Conservation (phyloP, 2,329 filamentous ascomycete species). For the Trichoderma pleuroti region DNA sequence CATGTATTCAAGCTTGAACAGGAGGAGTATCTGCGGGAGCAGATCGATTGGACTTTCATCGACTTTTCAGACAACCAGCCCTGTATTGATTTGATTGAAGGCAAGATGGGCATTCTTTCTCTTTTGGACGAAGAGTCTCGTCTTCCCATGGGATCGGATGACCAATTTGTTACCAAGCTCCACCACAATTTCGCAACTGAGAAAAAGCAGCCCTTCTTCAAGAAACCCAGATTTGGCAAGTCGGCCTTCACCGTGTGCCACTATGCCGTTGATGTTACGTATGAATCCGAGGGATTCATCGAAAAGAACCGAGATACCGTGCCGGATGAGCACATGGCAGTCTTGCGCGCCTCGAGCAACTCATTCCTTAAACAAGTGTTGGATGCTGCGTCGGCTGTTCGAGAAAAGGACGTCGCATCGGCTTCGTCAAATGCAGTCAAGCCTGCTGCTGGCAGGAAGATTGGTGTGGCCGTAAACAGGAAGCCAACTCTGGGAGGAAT, state of each 20-base stretch:
- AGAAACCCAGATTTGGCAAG: slow-evolving; percentile 97
- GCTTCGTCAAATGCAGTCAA: slow-evolving; percentile 69
- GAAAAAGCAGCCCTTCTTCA: slow-evolving; percentile 96
- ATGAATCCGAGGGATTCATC: slow-evolving; percentile 98
- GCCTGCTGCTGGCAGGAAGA: slow-evolving; percentile 75
- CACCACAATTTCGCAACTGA: slow-evolving; percentile 88
- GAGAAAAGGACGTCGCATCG: slow-evolving; percentile 78
- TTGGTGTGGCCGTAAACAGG: slow-evolving; percentile 86
- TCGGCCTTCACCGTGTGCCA: slow-evolving; percentile 97
- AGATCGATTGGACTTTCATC: slow-evolving; percentile 99
- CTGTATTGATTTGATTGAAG: slow-evolving; percentile 97
- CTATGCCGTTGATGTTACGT: slow-evolving; percentile 96
- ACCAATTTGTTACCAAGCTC: slow-evolving; percentile 93
- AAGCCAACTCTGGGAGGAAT: slow-evolving; percentile 98
- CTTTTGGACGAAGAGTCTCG: slow-evolving; percentile 94
- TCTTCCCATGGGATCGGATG: slow-evolving; percentile 93
- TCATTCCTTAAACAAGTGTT: slow-evolving; percentile 80
- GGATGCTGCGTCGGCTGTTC: slow-evolving; percentile 77
- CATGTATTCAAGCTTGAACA: slow-evolving; percentile 99
- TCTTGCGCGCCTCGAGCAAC: slow-evolving; percentile 80
- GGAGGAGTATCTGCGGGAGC: slow-evolving; percentile 91
- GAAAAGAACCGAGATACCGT: slow-evolving; percentile 99
- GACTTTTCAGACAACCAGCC: slow-evolving; percentile 99
- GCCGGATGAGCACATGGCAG: slow-evolving; percentile 95
- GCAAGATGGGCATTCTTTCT: slow-evolving; percentile 88